Conservation (phyloP, 768 basidiomycete species). For the Sutorius australiensis region DNA sequence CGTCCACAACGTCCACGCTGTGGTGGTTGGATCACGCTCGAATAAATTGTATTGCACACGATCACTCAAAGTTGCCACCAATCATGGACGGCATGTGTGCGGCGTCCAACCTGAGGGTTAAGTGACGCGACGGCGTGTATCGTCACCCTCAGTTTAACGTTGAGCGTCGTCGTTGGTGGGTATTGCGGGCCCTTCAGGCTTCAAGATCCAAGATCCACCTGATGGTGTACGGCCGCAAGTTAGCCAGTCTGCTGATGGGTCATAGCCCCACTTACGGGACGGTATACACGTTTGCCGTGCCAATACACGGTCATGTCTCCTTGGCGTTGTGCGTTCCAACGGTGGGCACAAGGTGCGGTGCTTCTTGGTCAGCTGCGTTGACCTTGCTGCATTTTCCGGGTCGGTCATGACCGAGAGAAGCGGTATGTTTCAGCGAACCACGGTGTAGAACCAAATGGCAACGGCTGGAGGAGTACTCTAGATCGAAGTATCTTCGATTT, state of each 20-base stretch:
- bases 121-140: not conserved
- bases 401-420: not conserved
- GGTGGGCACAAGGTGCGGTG: not conserved
- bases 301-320: not conserved
- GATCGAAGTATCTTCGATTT: not conserved
- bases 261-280: not conserved
- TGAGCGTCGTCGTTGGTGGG: not conserved
- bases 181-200: not conserved
- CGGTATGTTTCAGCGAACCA: not conserved
- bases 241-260: slow-evolving; percentile 7
- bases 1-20: not conserved
- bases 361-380: not conserved
- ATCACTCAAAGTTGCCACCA: slow-evolving; percentile 14
- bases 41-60: slow-evolving; percentile 2
- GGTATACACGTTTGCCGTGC: slow-evolving; percentile 4
- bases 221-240: slow-evolving; percentile 7
- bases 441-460: not conserved
- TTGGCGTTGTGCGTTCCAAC: slow-evolving; percentile 1
- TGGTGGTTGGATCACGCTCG: slow-evolving; percentile 7
- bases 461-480: not conserved
- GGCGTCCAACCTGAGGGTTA: slow-evolving; percentile 2
- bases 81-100: slow-evolving; percentile 1
- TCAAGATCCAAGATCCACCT: slow-evolving; percentile 10
- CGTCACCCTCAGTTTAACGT: not conserved
- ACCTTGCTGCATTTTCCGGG: not conserved